phyloP scores from a whole-genome alignment of 1,139 yeast genomes.

The Protomyces arabidopsidicola region DNA sequence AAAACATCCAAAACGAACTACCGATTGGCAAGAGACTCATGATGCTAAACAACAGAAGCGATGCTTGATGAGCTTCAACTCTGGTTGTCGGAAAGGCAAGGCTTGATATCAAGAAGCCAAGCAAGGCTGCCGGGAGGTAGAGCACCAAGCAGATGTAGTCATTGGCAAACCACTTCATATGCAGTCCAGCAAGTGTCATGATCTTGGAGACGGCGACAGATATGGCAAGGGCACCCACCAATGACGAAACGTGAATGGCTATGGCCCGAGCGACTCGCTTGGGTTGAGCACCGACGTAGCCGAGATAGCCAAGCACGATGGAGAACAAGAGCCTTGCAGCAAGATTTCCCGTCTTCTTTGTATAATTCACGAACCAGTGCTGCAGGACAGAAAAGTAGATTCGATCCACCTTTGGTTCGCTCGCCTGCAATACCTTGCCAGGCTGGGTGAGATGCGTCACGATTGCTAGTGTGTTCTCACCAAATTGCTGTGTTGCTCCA shows the following conservation, averaged over 20 bases:
- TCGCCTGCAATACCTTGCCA: constrained; percentile 7
- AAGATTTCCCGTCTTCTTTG: not conserved
- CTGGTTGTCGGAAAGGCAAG: not conserved
- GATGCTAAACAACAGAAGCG: constrained; percentile 6
- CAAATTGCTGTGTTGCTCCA: constrained; percentile 28
- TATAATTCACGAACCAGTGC: constrained; percentile 19
- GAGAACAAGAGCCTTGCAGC: constrained; percentile 15
- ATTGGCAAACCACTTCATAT: constrained; percentile 17
- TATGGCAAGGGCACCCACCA: constrained; percentile 9
- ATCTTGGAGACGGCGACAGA: constrained; percentile 8
- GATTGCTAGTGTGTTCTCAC: constrained; percentile 28
- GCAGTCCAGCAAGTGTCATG: constrained; percentile 1
- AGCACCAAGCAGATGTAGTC: constrained; percentile 9
- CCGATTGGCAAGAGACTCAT: constrained; percentile 13
- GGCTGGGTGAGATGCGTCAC: constrained; percentile 16
- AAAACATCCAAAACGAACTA: constrained; percentile 17
- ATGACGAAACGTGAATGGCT: constrained; percentile 3
- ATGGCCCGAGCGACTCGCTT: not conserved
- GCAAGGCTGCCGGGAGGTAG: constrained; percentile 9
- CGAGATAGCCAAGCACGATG: constrained; percentile 22
- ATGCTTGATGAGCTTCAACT: constrained; percentile 1
- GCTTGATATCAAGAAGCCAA: constrained; percentile 7
- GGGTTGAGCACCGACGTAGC: constrained; percentile 8
- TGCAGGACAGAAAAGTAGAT: constrained; percentile 28
- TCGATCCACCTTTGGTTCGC: constrained; percentile 4